Evolutionary conservation across 2,329 filamentous ascomycete species (phyloP), one percentile per base, ranked within the genome.

Genomic region (Alternaria sp.): DNA sequence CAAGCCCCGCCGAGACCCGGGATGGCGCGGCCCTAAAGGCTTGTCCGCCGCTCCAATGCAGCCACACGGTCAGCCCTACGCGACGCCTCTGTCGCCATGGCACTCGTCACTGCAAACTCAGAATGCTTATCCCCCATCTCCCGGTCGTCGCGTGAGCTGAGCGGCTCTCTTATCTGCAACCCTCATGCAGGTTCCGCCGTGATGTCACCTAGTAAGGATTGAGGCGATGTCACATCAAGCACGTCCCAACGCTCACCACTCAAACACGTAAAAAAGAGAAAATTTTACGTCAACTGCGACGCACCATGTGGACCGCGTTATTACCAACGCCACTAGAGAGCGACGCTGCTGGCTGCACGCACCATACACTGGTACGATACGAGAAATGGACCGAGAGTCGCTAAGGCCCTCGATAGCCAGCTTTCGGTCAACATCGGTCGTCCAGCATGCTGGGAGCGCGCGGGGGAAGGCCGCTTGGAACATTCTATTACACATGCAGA

Each of bases 271-370:
- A 57, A 61, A 61, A 66, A 62, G 66, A 68, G 70, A 74, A 74
- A 73, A 66, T 72, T 73, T 73, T 74, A 72, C 69, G 71, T 73
- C 66, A 73, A 72, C 58, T 53, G 53, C 58, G 30, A 44, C 54
- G 53, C 65, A 58, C 73, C 58, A 74, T 69, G 73, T 75, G 73
- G 73, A 70, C 54, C 69, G 61, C 62, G 26, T 62, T 55, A 60
- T 65, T 49, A 30, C 41, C 53, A 47, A 41, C 26, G 54, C 57
- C 62, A 51, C 53, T 59, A 47, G 52, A 51, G 51, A 36, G 8
- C 26, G 8, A 32, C 39, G 36, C 47, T 46, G 7, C 36, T 30
- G 12, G 36, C 43, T 34, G 57, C 57, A 59, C 57, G 57, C 53
- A 59, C 57, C 57, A 38, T 24, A 26, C n/a, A 11, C 36, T 59